phyloP scores from a whole-genome alignment of 148 eudicot genomes.

The Amaranthus palmeri region DNA sequence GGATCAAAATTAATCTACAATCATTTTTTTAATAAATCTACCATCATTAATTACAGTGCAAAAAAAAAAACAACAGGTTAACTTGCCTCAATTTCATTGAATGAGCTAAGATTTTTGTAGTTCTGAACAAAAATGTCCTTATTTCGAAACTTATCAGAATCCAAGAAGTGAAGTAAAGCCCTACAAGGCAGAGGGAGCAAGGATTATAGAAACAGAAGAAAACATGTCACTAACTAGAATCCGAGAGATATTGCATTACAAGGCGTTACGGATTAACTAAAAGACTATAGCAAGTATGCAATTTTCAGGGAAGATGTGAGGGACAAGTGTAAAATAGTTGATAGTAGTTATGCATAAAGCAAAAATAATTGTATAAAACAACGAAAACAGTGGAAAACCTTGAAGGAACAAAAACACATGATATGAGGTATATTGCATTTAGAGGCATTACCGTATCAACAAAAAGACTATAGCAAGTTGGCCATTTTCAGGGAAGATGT shows the following conservation, averaged over 20 bases:
- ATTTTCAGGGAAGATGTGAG: too few species aligned
- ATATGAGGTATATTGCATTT: too few species aligned
- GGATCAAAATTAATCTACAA: background rate
- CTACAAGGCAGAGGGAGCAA: conserved; percentile 29
- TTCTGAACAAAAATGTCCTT: conserved; percentile 93
- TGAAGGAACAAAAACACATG: too few species aligned
- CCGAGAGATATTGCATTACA: too few species aligned
- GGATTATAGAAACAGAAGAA: background rate
- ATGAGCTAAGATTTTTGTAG: conserved; percentile 95
- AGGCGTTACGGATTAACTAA: too few species aligned
- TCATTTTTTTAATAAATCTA: background rate
- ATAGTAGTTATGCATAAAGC: too few species aligned
- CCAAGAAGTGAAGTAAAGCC: conserved; percentile 99
- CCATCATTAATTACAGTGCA: background rate
- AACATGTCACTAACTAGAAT: background rate
- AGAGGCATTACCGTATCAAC: background rate
- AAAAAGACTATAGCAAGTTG: background rate
- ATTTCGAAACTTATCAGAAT: conserved; percentile 77
- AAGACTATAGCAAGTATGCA: too few species aligned
- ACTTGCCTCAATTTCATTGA: conserved; percentile 84
- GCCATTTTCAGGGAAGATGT: background rate
- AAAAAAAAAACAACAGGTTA: background rate
- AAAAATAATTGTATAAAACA: too few species aligned
- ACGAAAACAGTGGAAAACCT: too few species aligned
- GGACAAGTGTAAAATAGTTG: too few species aligned